These are phyloP conservation scores for Solanum ossicruentum DNA, from an alignment of 257 asterid species.

Conservation along the genomic window DNA sequence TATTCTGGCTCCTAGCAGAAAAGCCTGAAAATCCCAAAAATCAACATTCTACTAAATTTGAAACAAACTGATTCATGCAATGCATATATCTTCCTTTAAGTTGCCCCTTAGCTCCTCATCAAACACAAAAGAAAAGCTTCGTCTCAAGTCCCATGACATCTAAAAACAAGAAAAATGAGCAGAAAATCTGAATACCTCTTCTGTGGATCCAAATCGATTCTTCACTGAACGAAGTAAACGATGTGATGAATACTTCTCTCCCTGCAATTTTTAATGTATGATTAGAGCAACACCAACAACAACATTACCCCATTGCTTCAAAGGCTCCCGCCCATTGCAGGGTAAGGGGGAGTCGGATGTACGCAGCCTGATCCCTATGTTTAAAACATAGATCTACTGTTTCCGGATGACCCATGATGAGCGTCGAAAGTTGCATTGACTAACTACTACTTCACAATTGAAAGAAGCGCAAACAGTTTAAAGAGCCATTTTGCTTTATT, in stretches of 20 bases:
- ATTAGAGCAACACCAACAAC: no score
- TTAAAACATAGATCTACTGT: no score
- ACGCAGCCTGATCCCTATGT: no score
- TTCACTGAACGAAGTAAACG: slow-evolving; percentile 81
- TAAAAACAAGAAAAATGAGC: not conserved
- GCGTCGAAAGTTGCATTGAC: no score
- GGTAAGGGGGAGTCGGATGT: no score
- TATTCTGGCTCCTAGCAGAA: not conserved
- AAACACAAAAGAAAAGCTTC: not conserved
- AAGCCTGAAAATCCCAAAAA: not conserved
- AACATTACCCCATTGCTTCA: no score
- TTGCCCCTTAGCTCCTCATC: not conserved
- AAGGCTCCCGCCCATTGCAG: no score
- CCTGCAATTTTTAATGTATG: slow-evolving; percentile 41
- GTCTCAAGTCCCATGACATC: not conserved
- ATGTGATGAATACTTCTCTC: slow-evolving; percentile 79
- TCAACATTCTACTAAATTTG: not conserved
- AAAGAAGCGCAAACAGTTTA: no score
- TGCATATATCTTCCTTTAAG: not conserved
- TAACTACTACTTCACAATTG: no score
- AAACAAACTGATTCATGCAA: not conserved
- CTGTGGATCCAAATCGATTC: slow-evolving; percentile 95
- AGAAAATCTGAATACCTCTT: slow-evolving; percentile 53
- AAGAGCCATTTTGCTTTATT: no score
- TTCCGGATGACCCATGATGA: no score